Evolutionary conservation across 2,329 filamentous ascomycete species (phyloP), one percentile per base, ranked within the genome.

Genomic region (Leptographium flavum): DNA sequence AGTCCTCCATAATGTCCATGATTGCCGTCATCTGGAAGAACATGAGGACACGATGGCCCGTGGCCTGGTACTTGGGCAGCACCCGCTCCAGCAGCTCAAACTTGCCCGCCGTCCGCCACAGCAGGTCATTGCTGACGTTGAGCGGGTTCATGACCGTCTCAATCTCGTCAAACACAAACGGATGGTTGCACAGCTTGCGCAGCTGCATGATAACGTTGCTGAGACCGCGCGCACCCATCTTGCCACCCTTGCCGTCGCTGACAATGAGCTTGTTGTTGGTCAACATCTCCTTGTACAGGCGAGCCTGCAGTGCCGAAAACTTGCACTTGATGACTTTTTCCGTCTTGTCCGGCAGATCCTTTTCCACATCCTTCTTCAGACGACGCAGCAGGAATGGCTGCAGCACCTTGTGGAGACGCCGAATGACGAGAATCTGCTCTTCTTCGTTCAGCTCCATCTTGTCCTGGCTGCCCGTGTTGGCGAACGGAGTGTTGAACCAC

Each of bases 21-120:
- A 98, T 98, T 50, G 94, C 88, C 4, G 92, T 98, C 92, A 98
- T 98, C 63, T 98, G 92, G 73, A 98, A 98, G 75, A 98, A 98
- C 84, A 98, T 96, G 61, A 98, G 72, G 25, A 96, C 87, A 63
- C 92, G 83, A 76, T 98, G 92, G 15, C 87, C 87, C 1, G 86
- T 88, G 3, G 75, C 80, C 55, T 85, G 77, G 63, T 98, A 96
- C 65, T 98, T 98, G 39, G 92, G 92, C 51, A 98, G 63, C 50
- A 98, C 73, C 43, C 92, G 76, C 61, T 98, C 92, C 23, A 98
- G 72, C 27, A 98, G 72, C 67, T 98, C 92, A 56, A 98, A 98
- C 65, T 98, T 98, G 59, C 92, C 93, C 27, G 90, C 79, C 2
- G 90, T 93, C 64, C 92, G 81, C 92, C 92, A 98, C 30, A 98